Percentiles rank a stretch among this genome's conserved stretches.
Evolutionary conservation across 192 early-diverging fungal species (phyloP).

Genomic region (Backusella macrospora): DNA sequence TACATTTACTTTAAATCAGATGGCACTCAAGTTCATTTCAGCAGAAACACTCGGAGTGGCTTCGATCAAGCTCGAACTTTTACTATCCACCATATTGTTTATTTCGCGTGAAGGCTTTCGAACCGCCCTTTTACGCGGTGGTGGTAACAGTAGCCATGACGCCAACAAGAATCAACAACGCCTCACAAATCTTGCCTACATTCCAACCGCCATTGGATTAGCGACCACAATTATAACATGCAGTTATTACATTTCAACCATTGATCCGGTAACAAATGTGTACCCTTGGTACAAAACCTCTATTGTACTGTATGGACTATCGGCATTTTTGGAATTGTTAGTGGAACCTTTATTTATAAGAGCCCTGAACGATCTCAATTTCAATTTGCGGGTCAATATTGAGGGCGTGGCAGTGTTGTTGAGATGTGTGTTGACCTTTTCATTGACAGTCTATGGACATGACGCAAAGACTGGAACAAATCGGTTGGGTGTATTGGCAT

Average conservation of each 20-base stretch:
- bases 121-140: conserved; percentile 67
- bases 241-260: conserved; percentile 49
- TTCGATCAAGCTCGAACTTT: conserved; percentile 80
- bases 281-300: conserved; percentile 58
- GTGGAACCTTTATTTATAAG: conserved; percentile 88
- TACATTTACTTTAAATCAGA: conserved; percentile 84
- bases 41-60: conserved; percentile 81
- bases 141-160: conserved; percentile 18
- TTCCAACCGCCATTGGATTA: conserved; percentile 66
- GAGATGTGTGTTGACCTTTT: conserved; percentile 72
- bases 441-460: conserved; percentile 56
- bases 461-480: conserved; percentile 36
- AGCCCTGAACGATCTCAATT: conserved; percentile 70
- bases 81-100: conserved; percentile 90
- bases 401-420: conserved; percentile 82
- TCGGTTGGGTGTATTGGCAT: conserved; percentile 68
- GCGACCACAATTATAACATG: conserved; percentile 59
- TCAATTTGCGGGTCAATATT: conserved; percentile 75
- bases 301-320: conserved; percentile 67
- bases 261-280: conserved; percentile 15
- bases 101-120: conserved; percentile 84
- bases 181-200: conserved; percentile 72
- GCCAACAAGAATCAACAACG: conserved; percentile 47
- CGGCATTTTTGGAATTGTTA: conserved; percentile 79
- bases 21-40: conserved; percentile 72